These are phyloP conservation scores for Ziziphus jujuba DNA, from an alignment of 306 rosid species.

Conservation along the genomic window DNA sequence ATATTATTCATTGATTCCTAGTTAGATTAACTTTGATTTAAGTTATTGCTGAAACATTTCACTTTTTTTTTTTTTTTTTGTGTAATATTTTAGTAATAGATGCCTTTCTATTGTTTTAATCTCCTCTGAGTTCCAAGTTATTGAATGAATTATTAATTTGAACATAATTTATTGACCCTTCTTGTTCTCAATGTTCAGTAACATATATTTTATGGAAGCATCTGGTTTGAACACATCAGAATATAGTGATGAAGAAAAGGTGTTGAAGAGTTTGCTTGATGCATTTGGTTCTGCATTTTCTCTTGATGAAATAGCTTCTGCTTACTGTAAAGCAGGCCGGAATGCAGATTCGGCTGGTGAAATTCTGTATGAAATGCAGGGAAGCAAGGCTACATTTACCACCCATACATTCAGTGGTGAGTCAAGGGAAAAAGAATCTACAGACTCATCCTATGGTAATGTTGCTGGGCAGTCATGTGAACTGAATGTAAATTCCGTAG, in stretches of 20 bases:
- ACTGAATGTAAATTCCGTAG: conserved; percentile 29
- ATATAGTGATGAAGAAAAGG: conserved; percentile 49
- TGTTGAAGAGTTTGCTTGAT: conserved; percentile 59
- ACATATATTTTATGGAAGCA: conserved; percentile 46
- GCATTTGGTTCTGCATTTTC: conserved; percentile 63
- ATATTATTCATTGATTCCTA: no score
- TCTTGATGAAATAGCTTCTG: conserved; percentile 73
- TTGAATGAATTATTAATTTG: no score
- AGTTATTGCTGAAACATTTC: no score
- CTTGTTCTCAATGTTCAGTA: not conserved
- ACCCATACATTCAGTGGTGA: conserved; percentile 25
- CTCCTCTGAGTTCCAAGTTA: no score
- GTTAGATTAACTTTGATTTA: no score
- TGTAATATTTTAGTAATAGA: no score
- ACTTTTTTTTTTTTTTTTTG: no score
- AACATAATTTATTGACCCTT: no score
- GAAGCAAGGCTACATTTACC: conserved; percentile 33
- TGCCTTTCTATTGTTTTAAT: no score
- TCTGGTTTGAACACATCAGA: conserved; percentile 29
- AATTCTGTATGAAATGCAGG: conserved; percentile 50
- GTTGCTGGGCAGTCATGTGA: conserved; percentile 30
- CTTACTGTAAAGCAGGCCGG: conserved; percentile 62
- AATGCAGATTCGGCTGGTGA: conserved; percentile 62
- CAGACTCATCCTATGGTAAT: conserved; percentile 28
- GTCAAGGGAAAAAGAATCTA: conserved; percentile 25